phyloP scores from a whole-genome alignment of 2,329 filamentous ascomycete species.

The Aspergillus eucalypticola region DNA sequence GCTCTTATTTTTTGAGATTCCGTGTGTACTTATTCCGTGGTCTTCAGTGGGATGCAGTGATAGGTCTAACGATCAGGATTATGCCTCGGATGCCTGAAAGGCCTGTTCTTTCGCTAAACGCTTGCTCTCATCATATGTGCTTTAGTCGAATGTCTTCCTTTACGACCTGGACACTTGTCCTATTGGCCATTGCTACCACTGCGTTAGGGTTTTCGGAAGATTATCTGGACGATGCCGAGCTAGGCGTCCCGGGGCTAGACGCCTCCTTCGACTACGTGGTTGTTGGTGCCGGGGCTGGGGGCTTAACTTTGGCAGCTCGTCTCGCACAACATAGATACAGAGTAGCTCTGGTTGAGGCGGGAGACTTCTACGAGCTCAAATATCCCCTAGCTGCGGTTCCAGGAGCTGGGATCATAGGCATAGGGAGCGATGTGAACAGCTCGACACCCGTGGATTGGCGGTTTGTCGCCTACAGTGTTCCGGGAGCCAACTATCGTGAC shows the following conservation, averaged over 20 bases:
- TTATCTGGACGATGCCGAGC: neutral
- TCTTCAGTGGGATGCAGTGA: neutral
- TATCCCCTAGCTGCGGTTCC: constrained; percentile 56
- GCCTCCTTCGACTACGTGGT: constrained; percentile 34
- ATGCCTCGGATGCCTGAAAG: neutral
- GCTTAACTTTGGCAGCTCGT: constrained; percentile 50
- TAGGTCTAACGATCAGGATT: neutral
- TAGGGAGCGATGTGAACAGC: constrained; percentile 22
- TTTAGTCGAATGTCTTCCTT: neutral
- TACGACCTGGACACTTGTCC: neutral
- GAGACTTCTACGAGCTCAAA: constrained; percentile 53
- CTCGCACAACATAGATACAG: constrained; percentile 51
- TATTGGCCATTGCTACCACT: neutral
- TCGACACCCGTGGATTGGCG: constrained; percentile 53
- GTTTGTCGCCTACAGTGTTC: constrained; percentile 51
- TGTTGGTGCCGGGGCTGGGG: constrained; percentile 42
- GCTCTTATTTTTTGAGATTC: neutral
- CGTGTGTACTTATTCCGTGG: neutral
- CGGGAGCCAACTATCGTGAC: constrained; percentile 45
- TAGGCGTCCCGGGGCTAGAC: constrained; percentile 13
- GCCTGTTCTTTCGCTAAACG: neutral
- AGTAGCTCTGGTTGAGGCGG: constrained; percentile 43
- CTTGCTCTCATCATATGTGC: neutral
- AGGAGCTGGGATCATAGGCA: constrained; percentile 23
- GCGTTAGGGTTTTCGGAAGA: neutral